Percentiles rank a stretch among this genome's conserved stretches.
Evolutionary conservation across 2,329 filamentous ascomycete species (phyloP).

Genomic region (Fusarium sp.): DNA sequence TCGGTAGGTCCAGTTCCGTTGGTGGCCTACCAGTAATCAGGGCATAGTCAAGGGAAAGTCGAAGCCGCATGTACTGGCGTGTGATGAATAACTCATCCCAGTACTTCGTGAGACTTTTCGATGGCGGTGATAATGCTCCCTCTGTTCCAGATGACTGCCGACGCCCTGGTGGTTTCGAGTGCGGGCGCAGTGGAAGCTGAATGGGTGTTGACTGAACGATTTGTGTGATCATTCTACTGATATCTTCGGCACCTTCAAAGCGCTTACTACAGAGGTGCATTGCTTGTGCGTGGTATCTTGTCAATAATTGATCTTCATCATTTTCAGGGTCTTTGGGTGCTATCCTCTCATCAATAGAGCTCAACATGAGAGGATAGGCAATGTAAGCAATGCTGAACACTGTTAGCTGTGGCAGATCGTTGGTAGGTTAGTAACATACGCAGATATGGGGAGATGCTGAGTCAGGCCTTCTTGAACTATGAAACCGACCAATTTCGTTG

Average conservation of each 20-base stretch:
- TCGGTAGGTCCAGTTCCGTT: neutral
- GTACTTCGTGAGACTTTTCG: accelerated
- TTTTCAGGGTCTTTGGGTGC: neutral
- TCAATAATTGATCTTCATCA: accelerated
- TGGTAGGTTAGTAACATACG: neutral
- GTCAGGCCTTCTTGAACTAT: constrained; percentile 10
- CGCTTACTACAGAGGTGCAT: constrained; percentile 20
- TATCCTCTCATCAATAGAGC: constrained; percentile 13
- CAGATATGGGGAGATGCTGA: constrained; percentile 15
- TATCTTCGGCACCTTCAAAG: constrained; percentile 4
- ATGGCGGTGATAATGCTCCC: accelerated
- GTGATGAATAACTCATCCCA: constrained; percentile 20
- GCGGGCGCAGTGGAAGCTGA: neutral
- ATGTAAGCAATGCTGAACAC: constrained; percentile 1
- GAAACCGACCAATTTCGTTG: constrained; percentile 1
- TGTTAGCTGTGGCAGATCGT: accelerated
- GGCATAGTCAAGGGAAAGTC: constrained; percentile 14
- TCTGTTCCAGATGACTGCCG: neutral
- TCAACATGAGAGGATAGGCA: constrained; percentile 21
- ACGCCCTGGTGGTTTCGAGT: neutral
- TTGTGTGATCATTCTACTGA: constrained; percentile 21
- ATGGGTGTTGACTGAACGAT: constrained; percentile 16
- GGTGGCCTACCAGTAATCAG: constrained; percentile 7
- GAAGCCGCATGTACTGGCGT: constrained; percentile 10
- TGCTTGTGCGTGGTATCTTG: constrained; percentile 11